Conservation (phyloP, 2,329 filamentous ascomycete species). For the Chlorencoelia australis region DNA sequence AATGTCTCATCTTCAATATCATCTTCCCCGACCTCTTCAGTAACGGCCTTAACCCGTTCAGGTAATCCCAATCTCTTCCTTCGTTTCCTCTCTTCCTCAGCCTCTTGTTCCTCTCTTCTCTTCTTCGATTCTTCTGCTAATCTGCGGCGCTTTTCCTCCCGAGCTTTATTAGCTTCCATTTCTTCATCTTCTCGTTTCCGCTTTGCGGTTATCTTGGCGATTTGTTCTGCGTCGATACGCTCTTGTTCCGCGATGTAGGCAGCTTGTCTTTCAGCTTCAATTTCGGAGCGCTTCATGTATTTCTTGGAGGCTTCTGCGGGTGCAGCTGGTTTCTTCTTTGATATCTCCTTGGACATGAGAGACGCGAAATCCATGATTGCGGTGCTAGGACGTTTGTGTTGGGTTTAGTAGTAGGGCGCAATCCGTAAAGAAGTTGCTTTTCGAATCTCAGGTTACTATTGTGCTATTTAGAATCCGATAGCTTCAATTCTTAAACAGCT, state of each 20-base stretch:
- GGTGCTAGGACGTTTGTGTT: not conserved
- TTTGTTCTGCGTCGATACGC: constrained; percentile 59
- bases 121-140: constrained; percentile 72
- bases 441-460: too few species aligned
- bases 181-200: constrained; percentile 85
- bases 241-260: constrained; percentile 77
- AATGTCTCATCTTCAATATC: constrained; percentile 67
- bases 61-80: constrained; percentile 73
- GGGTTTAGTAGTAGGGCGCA: too few species aligned
- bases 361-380: constrained; percentile 84
- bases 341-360: constrained; percentile 86
- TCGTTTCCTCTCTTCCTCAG: constrained; percentile 60
- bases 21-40: constrained; percentile 39
- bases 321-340: constrained; percentile 55
- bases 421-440: too few species aligned
- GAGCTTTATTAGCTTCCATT: constrained; percentile 52
- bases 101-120: constrained; percentile 62
- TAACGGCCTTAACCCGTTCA: constrained; percentile 49
- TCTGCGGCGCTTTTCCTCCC: constrained; percentile 72
- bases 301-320: constrained; percentile 45
- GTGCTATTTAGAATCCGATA: too few species aligned
- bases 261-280: constrained; percentile 72
- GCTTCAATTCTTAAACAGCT: too few species aligned
- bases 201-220: constrained; percentile 63
- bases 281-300: constrained; percentile 74